These are phyloP conservation scores for Mucor mucedo DNA, from an alignment of 371 early-diverging fungal species.

Conservation along the genomic window DNA sequence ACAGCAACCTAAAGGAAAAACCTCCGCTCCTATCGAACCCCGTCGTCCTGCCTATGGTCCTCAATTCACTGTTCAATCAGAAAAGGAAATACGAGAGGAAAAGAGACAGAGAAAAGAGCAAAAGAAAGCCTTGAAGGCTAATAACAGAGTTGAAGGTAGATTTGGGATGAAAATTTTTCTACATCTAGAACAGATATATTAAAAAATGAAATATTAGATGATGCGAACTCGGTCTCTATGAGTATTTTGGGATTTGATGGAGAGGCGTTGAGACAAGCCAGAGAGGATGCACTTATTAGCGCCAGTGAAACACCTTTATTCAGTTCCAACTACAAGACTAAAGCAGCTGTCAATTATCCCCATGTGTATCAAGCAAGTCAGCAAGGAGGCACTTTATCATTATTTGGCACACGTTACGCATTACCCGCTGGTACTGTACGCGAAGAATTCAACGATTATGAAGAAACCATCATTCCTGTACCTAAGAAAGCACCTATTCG, in stretches of 20 bases:
- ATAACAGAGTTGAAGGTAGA: constrained; percentile 27
- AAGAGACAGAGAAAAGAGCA: constrained; percentile 75
- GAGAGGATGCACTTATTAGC: constrained; percentile 58
- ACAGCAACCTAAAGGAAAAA: constrained; percentile 19
- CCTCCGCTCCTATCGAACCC: constrained; percentile 19
- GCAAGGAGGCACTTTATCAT: constrained; percentile 55
- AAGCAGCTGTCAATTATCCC: constrained; percentile 50
- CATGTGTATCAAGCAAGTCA: constrained; percentile 65
- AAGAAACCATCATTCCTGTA: constrained; percentile 83
- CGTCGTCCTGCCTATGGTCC: constrained; percentile 60
- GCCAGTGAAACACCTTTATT: constrained; percentile 47
- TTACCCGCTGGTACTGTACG: constrained; percentile 76
- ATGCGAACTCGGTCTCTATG: constrained; percentile 56
- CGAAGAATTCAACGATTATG: constrained; percentile 72
- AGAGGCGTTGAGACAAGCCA: constrained; percentile 52
- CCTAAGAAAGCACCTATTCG: constrained; percentile 65
- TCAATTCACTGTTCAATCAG: constrained; percentile 75
- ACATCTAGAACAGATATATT: background rate
- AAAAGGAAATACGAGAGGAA: constrained; percentile 65
- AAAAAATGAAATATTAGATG: constrained; percentile 31
- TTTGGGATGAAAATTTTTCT: too few species aligned
- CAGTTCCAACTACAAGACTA: constrained; percentile 43
- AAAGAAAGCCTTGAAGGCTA: constrained; percentile 56
- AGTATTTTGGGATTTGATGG: constrained; percentile 62
- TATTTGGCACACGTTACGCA: constrained; percentile 71